These are phyloP conservation scores for Umbilicaria muhlenbergii DNA, from an alignment of 495 filamentous ascomycete genomes.

Conservation along the genomic window DNA sequence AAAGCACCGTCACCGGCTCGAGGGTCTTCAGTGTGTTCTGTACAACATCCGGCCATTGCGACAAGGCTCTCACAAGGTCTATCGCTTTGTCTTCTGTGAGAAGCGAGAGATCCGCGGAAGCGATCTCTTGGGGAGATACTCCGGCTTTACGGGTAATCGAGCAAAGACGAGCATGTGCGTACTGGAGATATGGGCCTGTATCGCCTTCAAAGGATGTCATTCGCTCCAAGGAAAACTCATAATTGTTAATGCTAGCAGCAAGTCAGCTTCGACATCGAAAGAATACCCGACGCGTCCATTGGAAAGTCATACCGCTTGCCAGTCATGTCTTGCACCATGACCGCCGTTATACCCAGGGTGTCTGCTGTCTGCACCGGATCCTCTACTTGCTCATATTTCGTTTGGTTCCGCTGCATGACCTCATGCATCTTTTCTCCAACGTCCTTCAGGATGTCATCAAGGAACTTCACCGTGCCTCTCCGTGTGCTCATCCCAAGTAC, in stretches of 20 bases:
- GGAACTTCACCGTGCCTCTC: slow-evolving; percentile 54
- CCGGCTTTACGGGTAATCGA: slow-evolving; percentile 41
- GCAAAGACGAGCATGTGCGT: slow-evolving; percentile 52
- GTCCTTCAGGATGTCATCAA: slow-evolving; percentile 50
- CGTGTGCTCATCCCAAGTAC: slow-evolving; percentile 54
- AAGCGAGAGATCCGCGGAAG: slow-evolving; percentile 36
- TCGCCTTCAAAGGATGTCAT: slow-evolving; percentile 60
- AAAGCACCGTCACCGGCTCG: slow-evolving; percentile 54
- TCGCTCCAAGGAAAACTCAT: slow-evolving; percentile 50
- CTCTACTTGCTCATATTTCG: slow-evolving; percentile 48
- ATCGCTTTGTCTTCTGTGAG: slow-evolving; percentile 39
- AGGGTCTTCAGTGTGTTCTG: slow-evolving; percentile 44
- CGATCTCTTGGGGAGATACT: slow-evolving; percentile 26
- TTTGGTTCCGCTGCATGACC: slow-evolving; percentile 48
- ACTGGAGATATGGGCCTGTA: slow-evolving; percentile 56
- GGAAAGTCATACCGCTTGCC: slow-evolving; percentile 40
- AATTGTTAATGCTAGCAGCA: slow-evolving; percentile 39
- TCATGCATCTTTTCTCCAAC: slow-evolving; percentile 58
- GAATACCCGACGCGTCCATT: neutral
- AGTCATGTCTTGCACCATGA: slow-evolving; percentile 61
- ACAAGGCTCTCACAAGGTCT: slow-evolving; percentile 42
- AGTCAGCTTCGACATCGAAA: slow-evolving; percentile 1
- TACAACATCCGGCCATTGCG: slow-evolving; percentile 48
- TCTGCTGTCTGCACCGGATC: slow-evolving; percentile 39
- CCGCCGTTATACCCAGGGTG: slow-evolving; percentile 47